A percentile compares a stretch with the other conserved stretches of the same genome.
phyloP scores from a whole-genome alignment of 805 yeast genomes.

The Candida montana region DNA sequence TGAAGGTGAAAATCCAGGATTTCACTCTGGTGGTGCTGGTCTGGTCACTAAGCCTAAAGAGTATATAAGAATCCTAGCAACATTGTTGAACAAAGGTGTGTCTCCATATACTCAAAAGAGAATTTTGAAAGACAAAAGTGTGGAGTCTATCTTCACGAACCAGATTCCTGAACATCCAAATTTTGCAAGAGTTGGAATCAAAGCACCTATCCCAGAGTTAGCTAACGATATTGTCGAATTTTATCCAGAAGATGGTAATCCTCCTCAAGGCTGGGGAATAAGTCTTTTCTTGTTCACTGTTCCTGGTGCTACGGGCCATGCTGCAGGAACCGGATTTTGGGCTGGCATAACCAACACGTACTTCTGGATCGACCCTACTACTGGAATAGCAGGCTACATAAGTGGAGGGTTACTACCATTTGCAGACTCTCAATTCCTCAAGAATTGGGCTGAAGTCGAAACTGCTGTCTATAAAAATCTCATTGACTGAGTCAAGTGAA shows the following conservation, averaged over 20 bases:
- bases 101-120: constrained; percentile 30
- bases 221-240: constrained; percentile 29
- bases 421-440: constrained; percentile 19
- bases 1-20: constrained; percentile 2
- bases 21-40: constrained; percentile 41
- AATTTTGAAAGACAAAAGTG: constrained; percentile 30
- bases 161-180: constrained; percentile 2
- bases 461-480: constrained; percentile 19
- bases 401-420: constrained; percentile 36
- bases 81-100: constrained; percentile 37
- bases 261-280: constrained; percentile 29
- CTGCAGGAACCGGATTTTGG: constrained; percentile 34
- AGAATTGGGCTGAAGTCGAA: constrained; percentile 19
- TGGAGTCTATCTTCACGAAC: constrained; percentile 16
- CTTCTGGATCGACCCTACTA: constrained; percentile 38
- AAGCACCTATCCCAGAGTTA: constrained; percentile 1
- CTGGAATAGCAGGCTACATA: constrained; percentile 35
- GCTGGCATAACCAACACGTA: constrained; percentile 35
- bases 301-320: constrained; percentile 31
- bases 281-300: constrained; percentile 25
- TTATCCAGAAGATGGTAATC: constrained; percentile 21
- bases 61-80: constrained; percentile 33
- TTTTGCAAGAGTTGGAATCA: background rate
- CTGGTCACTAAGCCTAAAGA: constrained; percentile 35
- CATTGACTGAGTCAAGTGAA: too few species aligned